Percentiles rank a stretch among this genome's conserved stretches.
These are phyloP conservation scores for Schizochytrium sp. DNA, from an alignment of 108 stramenopile species.

Conservation along the genomic window DNA sequence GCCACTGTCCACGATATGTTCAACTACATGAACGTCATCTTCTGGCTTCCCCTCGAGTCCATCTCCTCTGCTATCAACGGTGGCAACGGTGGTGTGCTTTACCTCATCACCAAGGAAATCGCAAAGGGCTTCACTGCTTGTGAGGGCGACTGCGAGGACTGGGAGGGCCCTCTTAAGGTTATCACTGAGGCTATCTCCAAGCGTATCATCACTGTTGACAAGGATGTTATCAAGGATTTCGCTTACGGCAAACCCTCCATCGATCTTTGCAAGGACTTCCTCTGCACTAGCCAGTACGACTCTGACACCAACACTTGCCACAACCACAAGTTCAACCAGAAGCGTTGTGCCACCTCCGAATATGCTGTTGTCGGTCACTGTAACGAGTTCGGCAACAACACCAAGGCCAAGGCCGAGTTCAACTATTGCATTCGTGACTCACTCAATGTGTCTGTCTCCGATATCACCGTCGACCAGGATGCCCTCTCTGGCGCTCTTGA, in stretches of 20 bases:
- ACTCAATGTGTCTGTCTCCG: no score
- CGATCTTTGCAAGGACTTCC: not conserved
- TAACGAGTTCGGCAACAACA: no score
- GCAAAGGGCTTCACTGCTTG: no score
- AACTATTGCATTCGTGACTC: no score
- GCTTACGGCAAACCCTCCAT: conserved; percentile 71
- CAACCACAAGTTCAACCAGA: not conserved
- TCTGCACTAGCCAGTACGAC: not conserved
- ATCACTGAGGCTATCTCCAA: conserved; percentile 60
- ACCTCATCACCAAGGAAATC: no score
- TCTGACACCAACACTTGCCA: not conserved
- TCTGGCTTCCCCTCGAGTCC: conserved; percentile 62
- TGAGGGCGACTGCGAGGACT: conserved; percentile 62
- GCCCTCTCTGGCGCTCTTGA: no score
- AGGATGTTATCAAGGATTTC: conserved; percentile 77
- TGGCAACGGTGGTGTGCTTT: conserved; percentile 37
- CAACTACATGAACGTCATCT: conserved; percentile 22
- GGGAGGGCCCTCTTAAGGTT: conserved; percentile 66
- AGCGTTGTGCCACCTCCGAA: conserved; percentile 14
- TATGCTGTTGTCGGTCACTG: no score
- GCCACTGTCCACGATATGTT: conserved; percentile 60
- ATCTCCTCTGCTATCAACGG: conserved; percentile 61
- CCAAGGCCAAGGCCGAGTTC: no score
- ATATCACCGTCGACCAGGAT: no score
- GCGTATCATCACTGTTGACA: not conserved